Conservation (phyloP, 169 alveolate species). For the Perkinsus olseni region DNA sequence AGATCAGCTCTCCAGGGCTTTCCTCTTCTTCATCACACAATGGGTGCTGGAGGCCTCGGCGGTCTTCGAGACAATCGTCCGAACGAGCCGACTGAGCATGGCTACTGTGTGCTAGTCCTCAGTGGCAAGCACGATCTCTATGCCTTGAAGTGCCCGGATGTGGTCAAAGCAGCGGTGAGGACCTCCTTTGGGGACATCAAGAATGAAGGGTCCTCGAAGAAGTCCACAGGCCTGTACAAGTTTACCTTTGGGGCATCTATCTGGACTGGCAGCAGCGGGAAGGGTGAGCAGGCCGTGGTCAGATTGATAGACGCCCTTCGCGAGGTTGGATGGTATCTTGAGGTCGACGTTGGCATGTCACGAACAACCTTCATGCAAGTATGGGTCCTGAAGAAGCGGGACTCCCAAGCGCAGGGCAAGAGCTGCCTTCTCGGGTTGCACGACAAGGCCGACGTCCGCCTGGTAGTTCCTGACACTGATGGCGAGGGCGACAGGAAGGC, state of each 20-base stretch:
- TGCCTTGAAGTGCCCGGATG: not conserved
- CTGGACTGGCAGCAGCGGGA: not conserved
- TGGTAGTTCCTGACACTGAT: not conserved
- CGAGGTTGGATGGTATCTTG: not conserved
- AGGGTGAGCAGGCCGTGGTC: not conserved
- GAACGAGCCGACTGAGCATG: too few species aligned
- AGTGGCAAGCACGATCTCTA: not conserved
- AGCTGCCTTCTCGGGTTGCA: not conserved
- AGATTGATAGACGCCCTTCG: not conserved
- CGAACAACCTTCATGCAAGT: not conserved
- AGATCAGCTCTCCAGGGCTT: too few species aligned
- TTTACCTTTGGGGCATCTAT: not conserved
- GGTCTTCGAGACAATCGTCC: too few species aligned
- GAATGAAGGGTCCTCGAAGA: not conserved
- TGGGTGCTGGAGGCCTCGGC: too few species aligned
- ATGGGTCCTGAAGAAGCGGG: not conserved
- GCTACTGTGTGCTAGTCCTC: not conserved
- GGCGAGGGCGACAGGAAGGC: not conserved
- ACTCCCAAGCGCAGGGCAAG: not conserved
- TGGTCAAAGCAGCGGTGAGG: not conserved
- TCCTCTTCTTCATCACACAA: too few species aligned
- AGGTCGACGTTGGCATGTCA: not conserved
- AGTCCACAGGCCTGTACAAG: not conserved
- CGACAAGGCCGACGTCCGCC: not conserved
- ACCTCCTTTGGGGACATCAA: not conserved